A percentile compares a stretch with the other conserved stretches of the same genome.
Evolutionary conservation across 169 alveolate genomes (phyloP).

Genomic region (Babesia ovis): DNA sequence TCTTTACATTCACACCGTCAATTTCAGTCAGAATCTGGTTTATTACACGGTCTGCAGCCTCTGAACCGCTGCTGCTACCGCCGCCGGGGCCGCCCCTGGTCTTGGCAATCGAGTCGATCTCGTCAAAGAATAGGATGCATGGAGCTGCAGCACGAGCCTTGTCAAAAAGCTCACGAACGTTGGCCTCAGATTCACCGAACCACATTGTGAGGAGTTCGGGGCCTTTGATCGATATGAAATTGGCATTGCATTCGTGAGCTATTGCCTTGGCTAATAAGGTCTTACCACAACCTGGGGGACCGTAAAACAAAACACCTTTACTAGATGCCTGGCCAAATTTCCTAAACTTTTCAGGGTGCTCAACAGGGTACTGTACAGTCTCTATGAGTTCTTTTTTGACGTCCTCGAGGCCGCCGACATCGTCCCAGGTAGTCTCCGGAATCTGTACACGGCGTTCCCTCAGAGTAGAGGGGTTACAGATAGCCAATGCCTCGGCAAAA

Average conservation of each 20-base stretch:
- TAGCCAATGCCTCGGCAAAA: conserved; percentile 85
- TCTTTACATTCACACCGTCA: conserved; percentile 91
- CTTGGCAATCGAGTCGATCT: conserved; percentile 96
- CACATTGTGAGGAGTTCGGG: conserved; percentile 81
- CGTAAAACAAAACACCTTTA: conserved; percentile 87
- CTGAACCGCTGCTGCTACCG: conserved; percentile 81
- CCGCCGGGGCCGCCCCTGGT: conserved; percentile 84
- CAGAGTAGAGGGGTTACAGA: conserved; percentile 88
- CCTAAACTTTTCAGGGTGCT: conserved; percentile 77
- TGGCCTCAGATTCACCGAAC: conserved; percentile 83
- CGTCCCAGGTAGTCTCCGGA: conserved; percentile 93
- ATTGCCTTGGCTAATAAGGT: conserved; percentile 90
- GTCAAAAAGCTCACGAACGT: conserved; percentile 79
- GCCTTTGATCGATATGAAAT: conserved; percentile 85
- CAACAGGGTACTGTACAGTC: conserved; percentile 82
- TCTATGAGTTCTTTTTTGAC: conserved; percentile 84
- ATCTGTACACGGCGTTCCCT: conserved; percentile 91
- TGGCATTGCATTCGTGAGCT: conserved; percentile 88
- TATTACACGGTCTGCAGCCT: conserved; percentile 93
- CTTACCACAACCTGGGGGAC: conserved; percentile 96
- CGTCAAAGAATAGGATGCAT: conserved; percentile 93
- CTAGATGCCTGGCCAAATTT: conserved; percentile 80
- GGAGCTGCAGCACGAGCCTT: conserved; percentile 88
- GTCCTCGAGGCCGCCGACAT: conserved; percentile 89
- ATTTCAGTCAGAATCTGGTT: conserved; percentile 93